These are phyloP conservation scores for Paraphaeosphaeria sporulosa DNA, from an alignment of 2,329 filamentous ascomycete genomes.

Conservation along the genomic window DNA sequence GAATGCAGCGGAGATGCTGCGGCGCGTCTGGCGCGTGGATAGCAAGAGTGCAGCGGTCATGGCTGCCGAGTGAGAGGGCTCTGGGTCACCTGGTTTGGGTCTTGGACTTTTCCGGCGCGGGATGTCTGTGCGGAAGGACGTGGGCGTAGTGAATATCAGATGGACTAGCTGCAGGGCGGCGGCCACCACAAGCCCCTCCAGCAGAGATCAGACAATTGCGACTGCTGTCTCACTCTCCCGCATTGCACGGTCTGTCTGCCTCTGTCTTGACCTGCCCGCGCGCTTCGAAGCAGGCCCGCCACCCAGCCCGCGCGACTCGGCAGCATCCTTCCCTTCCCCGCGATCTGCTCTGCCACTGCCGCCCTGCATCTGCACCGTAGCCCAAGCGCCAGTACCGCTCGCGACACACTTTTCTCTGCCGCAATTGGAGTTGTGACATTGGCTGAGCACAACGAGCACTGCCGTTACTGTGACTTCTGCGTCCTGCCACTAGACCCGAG, in stretches of 20 bases:
- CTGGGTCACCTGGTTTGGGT: not conserved
- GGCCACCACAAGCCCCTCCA: slow-evolving; percentile 1
- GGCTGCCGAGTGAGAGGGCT: slow-evolving; percentile 9
- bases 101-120: not conserved
- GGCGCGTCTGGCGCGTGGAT: not conserved
- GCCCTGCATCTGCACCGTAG: slow-evolving; percentile 11
- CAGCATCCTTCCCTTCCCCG: slow-evolving; percentile 15
- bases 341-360: slow-evolving; percentile 7
- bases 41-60: not conserved
- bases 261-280: not conserved
- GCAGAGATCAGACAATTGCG: not conserved
- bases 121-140: slow-evolving; percentile 11
- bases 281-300: slow-evolving; percentile 6
- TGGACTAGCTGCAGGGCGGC: slow-evolving; percentile 9
- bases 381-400: slow-evolving; percentile 10
- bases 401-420: not conserved
- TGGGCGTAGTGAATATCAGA: slow-evolving; percentile 8
- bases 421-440: not conserved
- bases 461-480: slow-evolving; percentile 19
- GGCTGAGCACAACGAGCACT: slow-evolving; percentile 8
- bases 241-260: slow-evolving; percentile 1
- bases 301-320: slow-evolving; percentile 5
- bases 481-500: slow-evolving; percentile 19
- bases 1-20: not conserved
- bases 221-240: not conserved